A percentile compares a stretch with the other conserved stretches of the same genome.
phyloP scores from a whole-genome alignment of 2,329 filamentous ascomycete genomes.

The Rhynchosporium graminicola region DNA sequence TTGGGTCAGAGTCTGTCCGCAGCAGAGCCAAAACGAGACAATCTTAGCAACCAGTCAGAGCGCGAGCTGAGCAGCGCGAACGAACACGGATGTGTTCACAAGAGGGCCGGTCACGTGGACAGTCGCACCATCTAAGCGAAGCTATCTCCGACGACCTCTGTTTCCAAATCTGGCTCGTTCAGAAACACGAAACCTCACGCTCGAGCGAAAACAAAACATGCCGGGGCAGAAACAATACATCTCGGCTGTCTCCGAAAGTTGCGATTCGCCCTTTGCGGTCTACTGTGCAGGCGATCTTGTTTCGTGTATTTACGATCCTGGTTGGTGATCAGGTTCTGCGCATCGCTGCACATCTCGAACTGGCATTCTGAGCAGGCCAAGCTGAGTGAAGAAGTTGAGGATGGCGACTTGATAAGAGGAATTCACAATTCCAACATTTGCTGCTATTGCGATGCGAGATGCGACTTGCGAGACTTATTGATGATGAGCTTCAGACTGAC shows the following conservation, averaged over 20 bases:
- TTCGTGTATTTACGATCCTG: constrained; percentile 3
- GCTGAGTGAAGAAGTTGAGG: not conserved
- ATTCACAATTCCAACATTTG: not conserved
- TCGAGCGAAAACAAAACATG: constrained; percentile 13
- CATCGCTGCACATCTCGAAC: constrained; percentile 7
- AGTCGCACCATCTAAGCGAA: constrained; percentile 9
- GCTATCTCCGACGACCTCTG: not conserved
- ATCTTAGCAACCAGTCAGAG: not conserved
- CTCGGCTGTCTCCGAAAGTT: not conserved
- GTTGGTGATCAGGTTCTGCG: constrained; percentile 12
- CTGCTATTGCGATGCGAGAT: constrained; percentile 1
- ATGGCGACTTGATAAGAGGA: constrained; percentile 3
- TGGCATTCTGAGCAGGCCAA: not conserved
- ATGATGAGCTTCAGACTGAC: constrained; percentile 6
- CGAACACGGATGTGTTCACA: not conserved
- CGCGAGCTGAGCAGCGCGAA: not conserved
- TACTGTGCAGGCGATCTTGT: constrained; percentile 11
- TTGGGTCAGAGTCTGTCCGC: not conserved
- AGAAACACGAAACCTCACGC: constrained; percentile 17
- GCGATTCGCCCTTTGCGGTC: constrained; percentile 12
- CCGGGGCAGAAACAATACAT: constrained; percentile 8
- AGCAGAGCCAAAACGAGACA: constrained; percentile 7
- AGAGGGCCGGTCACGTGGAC: not conserved
- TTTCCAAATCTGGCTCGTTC: not conserved
- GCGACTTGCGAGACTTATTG: too few species aligned